Base-by-base conservation (phyloP, 495 filamentous ascomycete genomes). In the Daldinia caldariorum region DNA sequence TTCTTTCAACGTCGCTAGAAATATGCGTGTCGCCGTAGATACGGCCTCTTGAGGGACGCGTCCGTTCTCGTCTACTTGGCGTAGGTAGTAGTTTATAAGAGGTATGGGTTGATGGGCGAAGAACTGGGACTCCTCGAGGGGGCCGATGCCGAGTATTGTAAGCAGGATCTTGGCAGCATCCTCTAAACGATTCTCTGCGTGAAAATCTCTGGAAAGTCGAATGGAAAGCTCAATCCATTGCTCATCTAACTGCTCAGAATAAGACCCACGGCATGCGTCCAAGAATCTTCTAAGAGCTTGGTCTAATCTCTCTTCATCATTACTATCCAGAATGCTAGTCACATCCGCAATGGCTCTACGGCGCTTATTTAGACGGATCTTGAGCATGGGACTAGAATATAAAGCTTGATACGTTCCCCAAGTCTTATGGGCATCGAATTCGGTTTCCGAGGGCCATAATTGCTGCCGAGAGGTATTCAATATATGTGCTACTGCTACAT, bases 201-300 rank as follows among this genome's bases (percentile, higher is more conserved):
- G 71, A 37, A 76, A 85, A 16, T 75, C 69, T 18, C 70, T 76
- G 16, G 75, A 80, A n/a, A 86, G 72, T 51, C 70, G 47, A n/a
- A 70, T 70, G 1, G 79, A 79, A 20, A 78, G 69, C 38, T 77
- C 61, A 16, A 82, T 51, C 78, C 79, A 80, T 9, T 61, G 39
- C 3, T 65, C 61, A 31, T 70, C 59, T 4, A 51, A 63, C 43
- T 67, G 72, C 26, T 57, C 77, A 61, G 65, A 12, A 66, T 58
- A 29, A 1, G 63, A 70, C 1, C 68, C 53, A 32, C 70, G 49
- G 58, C 47, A 76, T 20, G 51, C 56, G 1, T 70, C 49, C 0
- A 77, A 61, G 10, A 81, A 72, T 6, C 41, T 53, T 12, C 64
- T 57, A 16, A 79, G 51, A 37, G 74, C 77, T 55, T 29, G 35